These are phyloP conservation scores for Fusarium citri DNA, from an alignment of 2,329 filamentous ascomycete species.

Conservation along the genomic window DNA sequence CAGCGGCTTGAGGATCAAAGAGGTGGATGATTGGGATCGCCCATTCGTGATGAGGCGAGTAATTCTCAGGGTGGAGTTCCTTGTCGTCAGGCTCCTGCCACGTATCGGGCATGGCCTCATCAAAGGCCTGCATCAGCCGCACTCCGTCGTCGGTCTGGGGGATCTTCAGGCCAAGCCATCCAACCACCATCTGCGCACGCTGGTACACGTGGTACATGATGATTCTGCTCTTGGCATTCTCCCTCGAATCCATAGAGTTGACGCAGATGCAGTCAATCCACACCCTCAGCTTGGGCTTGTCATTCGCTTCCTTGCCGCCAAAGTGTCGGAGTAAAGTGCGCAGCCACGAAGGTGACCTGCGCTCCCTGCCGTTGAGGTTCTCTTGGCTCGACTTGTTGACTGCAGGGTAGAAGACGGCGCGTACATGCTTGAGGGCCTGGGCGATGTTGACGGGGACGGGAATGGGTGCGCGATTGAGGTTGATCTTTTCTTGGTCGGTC, in stretches of 20 bases:
- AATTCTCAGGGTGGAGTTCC: constrained; percentile 50
- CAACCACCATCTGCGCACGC: constrained; percentile 49
- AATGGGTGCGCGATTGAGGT: constrained; percentile 45
- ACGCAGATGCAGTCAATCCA: constrained; percentile 51
- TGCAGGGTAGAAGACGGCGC: constrained; percentile 49
- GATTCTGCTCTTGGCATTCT: constrained; percentile 45
- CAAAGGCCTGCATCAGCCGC: constrained; percentile 44
- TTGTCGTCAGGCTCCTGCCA: constrained; percentile 52
- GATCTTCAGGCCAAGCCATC: constrained; percentile 49
- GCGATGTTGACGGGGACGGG: constrained; percentile 46
- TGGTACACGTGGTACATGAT: constrained; percentile 49
- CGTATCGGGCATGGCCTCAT: constrained; percentile 47
- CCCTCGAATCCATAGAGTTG: constrained; percentile 44
- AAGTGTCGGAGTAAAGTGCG: constrained; percentile 23
- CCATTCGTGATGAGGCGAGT: constrained; percentile 50
- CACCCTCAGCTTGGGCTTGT: constrained; percentile 40
- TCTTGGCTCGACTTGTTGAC: constrained; percentile 35
- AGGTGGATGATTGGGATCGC: constrained; percentile 44
- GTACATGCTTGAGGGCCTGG: constrained; percentile 49
- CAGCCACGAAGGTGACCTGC: constrained; percentile 27
- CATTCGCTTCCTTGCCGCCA: constrained; percentile 28
- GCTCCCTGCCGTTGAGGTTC: constrained; percentile 23
- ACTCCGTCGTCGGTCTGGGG: constrained; percentile 46
- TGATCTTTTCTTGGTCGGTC: constrained; percentile 47
- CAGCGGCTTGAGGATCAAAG: constrained; percentile 39